These are phyloP conservation scores for Ophiobolus disseminans DNA, from an alignment of 2,329 filamentous ascomycete genomes.

Conservation along the genomic window DNA sequence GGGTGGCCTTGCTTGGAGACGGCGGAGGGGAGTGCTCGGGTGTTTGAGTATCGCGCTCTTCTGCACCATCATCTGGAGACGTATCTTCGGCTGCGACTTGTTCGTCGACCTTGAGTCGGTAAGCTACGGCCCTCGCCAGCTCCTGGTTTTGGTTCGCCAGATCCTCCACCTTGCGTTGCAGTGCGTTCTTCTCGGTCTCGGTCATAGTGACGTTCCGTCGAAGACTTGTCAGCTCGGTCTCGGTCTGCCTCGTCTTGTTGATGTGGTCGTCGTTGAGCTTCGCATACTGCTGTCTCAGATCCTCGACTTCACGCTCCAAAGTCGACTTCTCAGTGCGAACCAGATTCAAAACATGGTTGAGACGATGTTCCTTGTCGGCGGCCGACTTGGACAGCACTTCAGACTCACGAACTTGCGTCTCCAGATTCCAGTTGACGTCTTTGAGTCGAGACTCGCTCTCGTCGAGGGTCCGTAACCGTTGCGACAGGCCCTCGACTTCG, in stretches of 20 bases:
- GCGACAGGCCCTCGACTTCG: conserved; percentile 78
- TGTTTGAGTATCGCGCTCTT: conserved; percentile 69
- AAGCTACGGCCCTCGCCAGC: conserved; percentile 81
- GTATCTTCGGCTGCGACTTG: conserved; percentile 64
- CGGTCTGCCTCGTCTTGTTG: conserved; percentile 78
- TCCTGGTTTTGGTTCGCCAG: conserved; percentile 89
- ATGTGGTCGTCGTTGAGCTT: conserved; percentile 84
- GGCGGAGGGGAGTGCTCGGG: conserved; percentile 90
- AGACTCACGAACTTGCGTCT: conserved; percentile 88
- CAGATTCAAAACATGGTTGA: conserved; percentile 74
- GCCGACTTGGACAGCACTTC: conserved; percentile 76
- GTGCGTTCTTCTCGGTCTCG: conserved; percentile 77
- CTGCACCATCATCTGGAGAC: conserved; percentile 46
- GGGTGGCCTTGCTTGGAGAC: conserved; percentile 90
- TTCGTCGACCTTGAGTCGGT: conserved; percentile 72
- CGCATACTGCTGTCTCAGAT: conserved; percentile 79
- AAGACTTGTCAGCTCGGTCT: conserved; percentile 84
- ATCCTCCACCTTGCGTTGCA: conserved; percentile 88
- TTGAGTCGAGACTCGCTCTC: conserved; percentile 97
- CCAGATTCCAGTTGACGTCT: conserved; percentile 97
- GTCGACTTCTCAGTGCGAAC: conserved; percentile 77
- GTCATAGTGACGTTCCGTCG: conserved; percentile 80
- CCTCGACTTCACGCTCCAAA: conserved; percentile 86
- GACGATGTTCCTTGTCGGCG: conserved; percentile 80
- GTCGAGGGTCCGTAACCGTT: conserved; percentile 81